phyloP scores from a whole-genome alignment of 129 eudicot species.

The Calendula officinalis region DNA sequence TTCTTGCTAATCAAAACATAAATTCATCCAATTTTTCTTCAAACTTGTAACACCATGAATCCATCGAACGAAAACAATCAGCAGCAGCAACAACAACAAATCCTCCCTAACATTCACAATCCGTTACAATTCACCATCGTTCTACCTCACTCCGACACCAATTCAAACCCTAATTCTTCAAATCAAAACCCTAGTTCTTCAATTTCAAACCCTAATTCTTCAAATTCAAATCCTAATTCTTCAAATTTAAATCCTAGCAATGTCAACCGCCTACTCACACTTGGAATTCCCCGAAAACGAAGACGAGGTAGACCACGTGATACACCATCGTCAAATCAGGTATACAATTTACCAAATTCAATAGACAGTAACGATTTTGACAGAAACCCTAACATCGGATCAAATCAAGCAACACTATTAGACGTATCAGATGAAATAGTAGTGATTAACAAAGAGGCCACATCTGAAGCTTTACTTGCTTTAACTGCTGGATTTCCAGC shows the following conservation, averaged over 20 bases:
- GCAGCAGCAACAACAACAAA: slow-evolving; percentile 15
- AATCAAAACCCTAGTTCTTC: slow-evolving; percentile 23
- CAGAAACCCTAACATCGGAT: slow-evolving; percentile 17
- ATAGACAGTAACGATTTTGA: neutral
- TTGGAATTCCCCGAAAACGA: slow-evolving; percentile 60
- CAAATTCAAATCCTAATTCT: slow-evolving; percentile 37
- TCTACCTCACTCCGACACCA: slow-evolving; percentile 48
- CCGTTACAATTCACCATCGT: slow-evolving; percentile 54
- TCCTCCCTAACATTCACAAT: slow-evolving; percentile 25
- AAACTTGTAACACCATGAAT: slow-evolving; percentile 32
- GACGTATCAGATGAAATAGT: slow-evolving; percentile 87
- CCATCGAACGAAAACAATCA: slow-evolving; percentile 31
- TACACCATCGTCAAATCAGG: slow-evolving; percentile 44
- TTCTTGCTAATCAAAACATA: slow-evolving; percentile 8
- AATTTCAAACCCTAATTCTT: slow-evolving; percentile 26
- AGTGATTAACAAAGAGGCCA: slow-evolving; percentile 88
- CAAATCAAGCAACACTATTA: slow-evolving; percentile 9
- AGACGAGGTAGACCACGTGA: slow-evolving; percentile 78
- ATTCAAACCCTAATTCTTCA: slow-evolving; percentile 30
- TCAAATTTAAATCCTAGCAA: slow-evolving; percentile 28
- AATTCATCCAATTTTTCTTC: slow-evolving; percentile 7
- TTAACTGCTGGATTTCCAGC: slow-evolving; percentile 93
- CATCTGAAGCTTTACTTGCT: slow-evolving; percentile 81
- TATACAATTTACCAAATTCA: slow-evolving; percentile 37
- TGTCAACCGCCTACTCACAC: slow-evolving; percentile 44